These are phyloP conservation scores for Ceratocystis alfenasii DNA, from an alignment of 2,329 filamentous ascomycete genomes.

Conservation along the genomic window DNA sequence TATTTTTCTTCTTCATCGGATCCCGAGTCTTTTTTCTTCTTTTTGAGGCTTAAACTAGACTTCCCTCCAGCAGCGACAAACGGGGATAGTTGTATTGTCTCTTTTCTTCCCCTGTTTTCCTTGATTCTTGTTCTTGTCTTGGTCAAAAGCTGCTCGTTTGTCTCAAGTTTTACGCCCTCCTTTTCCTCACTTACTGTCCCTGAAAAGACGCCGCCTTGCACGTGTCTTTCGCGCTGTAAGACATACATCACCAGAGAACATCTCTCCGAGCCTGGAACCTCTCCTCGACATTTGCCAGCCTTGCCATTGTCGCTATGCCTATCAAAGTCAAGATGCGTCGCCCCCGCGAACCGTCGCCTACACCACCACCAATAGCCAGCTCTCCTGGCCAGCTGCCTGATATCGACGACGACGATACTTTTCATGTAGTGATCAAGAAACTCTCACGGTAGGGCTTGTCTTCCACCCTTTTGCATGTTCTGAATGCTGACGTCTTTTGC, in stretches of 20 bases:
- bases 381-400: conserved; percentile 27
- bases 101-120: not conserved
- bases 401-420: conserved; percentile 28
- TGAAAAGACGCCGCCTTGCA: not conserved
- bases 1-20: conserved; percentile 5
- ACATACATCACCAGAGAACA: not conserved
- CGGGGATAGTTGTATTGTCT: not conserved
- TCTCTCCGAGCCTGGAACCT: not conserved
- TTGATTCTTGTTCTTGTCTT: conserved; percentile 1
- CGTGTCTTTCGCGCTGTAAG: not conserved
- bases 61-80: not conserved
- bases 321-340: conserved; percentile 22
- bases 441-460: conserved; percentile 43
- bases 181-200: not conserved
- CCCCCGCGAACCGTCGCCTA: conserved; percentile 12
- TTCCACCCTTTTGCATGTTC: not conserved
- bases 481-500: not conserved
- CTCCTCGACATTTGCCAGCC: not conserved
- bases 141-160: not conserved
- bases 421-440: conserved; percentile 47
- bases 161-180: not conserved
- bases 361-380: conserved; percentile 10
- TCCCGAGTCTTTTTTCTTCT: not conserved
- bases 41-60: not conserved
- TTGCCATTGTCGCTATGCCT: conserved; percentile 12